Conservation (phyloP, 169 alveolate species). For the Plasmodium blacklocki region DNA sequence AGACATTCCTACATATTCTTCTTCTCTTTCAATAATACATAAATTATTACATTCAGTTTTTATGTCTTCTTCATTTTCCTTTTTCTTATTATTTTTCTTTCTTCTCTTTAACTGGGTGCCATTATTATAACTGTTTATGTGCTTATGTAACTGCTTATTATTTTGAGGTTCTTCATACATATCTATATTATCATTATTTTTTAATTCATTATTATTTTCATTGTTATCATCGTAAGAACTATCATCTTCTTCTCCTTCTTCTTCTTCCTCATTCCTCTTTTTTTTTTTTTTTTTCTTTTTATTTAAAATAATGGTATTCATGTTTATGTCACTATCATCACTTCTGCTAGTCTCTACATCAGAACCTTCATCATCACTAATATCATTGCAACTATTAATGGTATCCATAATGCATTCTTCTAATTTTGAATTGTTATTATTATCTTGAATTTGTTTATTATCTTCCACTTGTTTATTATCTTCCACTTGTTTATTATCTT, state of each 20-base stretch:
- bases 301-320: background rate
- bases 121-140: background rate
- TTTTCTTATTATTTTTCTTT: slow-evolving; percentile 25
- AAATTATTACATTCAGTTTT: background rate
- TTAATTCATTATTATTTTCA: background rate
- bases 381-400: background rate
- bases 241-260: background rate
- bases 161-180: no score
- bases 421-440: no score
- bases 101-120: background rate
- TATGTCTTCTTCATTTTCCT: background rate
- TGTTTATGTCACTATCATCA: background rate
- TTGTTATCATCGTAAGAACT: background rate
- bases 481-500: no score
- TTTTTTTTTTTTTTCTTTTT: background rate
- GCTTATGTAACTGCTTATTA: no score
- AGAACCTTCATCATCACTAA: background rate
- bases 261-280: background rate
- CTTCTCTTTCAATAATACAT: background rate
- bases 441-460: no score
- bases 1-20: slow-evolving; percentile 12
- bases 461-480: no score
- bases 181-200: no score
- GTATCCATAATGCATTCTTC: background rate
- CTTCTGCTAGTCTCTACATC: background rate